Evolutionary conservation across 2,329 filamentous ascomycete species (phyloP).

Genomic region (Byssothecium circinans): DNA sequence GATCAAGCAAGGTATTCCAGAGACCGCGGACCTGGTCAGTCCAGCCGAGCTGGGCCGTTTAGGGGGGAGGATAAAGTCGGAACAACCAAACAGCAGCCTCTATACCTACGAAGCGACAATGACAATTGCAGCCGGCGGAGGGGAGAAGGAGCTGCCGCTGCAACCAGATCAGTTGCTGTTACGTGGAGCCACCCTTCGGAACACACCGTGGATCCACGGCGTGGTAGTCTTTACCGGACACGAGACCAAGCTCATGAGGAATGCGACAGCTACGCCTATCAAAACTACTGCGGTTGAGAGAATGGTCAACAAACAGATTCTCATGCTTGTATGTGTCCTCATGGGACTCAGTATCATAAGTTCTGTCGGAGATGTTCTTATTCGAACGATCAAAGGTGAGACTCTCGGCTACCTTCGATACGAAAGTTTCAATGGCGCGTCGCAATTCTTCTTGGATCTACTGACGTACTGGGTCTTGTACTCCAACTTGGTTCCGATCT

Average conservation of each 20-base stretch:
- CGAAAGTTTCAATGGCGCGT: slow-evolving; percentile 61
- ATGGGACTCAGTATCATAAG: slow-evolving; percentile 83
- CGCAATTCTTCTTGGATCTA: slow-evolving; percentile 89
- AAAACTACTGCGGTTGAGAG: slow-evolving; percentile 96
- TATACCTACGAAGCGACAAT: slow-evolving; percentile 98
- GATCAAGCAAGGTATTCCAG: slow-evolving; percentile 95
- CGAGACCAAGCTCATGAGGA: slow-evolving; percentile 98
- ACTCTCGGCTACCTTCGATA: slow-evolving; percentile 75
- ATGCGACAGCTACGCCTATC: slow-evolving; percentile 94
- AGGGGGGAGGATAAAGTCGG: slow-evolving; percentile 83
- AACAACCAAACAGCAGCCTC: slow-evolving; percentile 96
- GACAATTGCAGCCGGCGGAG: slow-evolving; percentile 85
- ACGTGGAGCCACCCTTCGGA: slow-evolving; percentile 88
- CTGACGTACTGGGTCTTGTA: slow-evolving; percentile 99
- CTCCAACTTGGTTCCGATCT: slow-evolving; percentile 94
- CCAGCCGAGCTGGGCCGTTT: slow-evolving; percentile 82
- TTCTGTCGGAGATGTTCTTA: slow-evolving; percentile 86
- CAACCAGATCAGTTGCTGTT: slow-evolving; percentile 91
- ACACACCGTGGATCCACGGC: slow-evolving; percentile 96
- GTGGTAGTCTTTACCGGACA: slow-evolving; percentile 96
- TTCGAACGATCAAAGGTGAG: slow-evolving; percentile 63
- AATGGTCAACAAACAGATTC: slow-evolving; percentile 89
- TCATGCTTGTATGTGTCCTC: slow-evolving; percentile 84
- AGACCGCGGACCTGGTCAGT: slow-evolving; percentile 86
- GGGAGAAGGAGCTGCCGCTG: slow-evolving; percentile 87